phyloP scores from a whole-genome alignment of 2,329 filamentous ascomycete genomes.

The Sporothrix pallida region DNA sequence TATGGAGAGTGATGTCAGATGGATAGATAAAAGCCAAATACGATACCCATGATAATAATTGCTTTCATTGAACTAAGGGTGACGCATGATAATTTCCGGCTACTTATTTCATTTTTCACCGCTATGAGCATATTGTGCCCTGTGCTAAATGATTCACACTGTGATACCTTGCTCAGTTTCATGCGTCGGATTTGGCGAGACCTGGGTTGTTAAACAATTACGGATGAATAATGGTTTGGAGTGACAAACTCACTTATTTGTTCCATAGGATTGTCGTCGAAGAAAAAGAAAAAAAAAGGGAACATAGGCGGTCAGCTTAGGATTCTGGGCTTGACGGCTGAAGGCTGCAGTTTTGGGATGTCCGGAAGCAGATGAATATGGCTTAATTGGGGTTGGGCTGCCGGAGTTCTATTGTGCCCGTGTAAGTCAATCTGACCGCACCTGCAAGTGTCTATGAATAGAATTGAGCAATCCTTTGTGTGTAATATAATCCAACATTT shows the following conservation, averaged over 20 bases:
- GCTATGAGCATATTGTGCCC: not conserved
- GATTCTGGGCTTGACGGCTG: not conserved
- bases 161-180: not conserved
- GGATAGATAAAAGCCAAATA: constrained; percentile 16
- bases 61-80: not conserved
- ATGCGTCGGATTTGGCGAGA: constrained; percentile 6
- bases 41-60: constrained; percentile 30
- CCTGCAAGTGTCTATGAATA: constrained; percentile 5
- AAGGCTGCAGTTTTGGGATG: not conserved
- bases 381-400: constrained; percentile 1
- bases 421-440: not conserved
- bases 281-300: too few relatives aligned
- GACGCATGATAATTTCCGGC: not conserved
- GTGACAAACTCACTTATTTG: too few relatives aligned
- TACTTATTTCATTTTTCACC: not conserved
- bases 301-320: not conserved
- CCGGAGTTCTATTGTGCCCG: not conserved
- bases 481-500: not conserved
- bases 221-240: not conserved
- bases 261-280: too few relatives aligned
- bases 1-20: not conserved
- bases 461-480: not conserved
- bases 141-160: not conserved
- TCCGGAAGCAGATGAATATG: constrained; percentile 7
- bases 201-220: not conserved